phyloP scores from a whole-genome alignment of 768 basidiomycete genomes.

The Phylloporus arenicola region DNA sequence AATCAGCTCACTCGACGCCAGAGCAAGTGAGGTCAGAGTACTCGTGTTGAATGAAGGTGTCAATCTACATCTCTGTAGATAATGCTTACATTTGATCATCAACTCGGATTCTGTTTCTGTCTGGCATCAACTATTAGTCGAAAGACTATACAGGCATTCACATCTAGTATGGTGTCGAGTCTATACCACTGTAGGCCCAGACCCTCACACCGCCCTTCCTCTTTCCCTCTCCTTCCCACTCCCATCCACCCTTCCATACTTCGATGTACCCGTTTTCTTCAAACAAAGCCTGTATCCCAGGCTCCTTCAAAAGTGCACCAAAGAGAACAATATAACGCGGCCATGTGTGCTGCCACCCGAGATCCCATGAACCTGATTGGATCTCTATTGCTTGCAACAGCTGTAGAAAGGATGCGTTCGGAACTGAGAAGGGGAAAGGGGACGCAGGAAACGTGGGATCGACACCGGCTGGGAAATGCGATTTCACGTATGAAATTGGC shows the following conservation, averaged over 20 bases:
- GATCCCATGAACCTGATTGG: slow-evolving; percentile 16
- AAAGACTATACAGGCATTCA: neutral
- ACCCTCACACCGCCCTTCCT: slow-evolving; percentile 66
- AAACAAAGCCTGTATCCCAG: slow-evolving; percentile 45
- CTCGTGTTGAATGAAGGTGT: neutral
- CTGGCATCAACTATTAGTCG: neutral
- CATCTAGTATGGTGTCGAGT: neutral
- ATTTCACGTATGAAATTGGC: slow-evolving; percentile 59
- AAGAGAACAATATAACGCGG: slow-evolving; percentile 81
- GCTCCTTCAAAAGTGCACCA: slow-evolving; percentile 60
- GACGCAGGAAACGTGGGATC: slow-evolving; percentile 63
- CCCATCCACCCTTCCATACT: slow-evolving; percentile 62
- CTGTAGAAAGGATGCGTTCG: slow-evolving; percentile 35
- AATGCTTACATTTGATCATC: neutral
- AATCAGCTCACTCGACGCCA: slow-evolving; percentile 43
- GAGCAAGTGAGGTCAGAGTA: slow-evolving; percentile 21
- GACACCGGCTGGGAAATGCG: slow-evolving; percentile 62
- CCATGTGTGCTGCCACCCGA: slow-evolving; percentile 67
- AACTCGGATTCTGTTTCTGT: neutral
- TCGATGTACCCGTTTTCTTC: slow-evolving; percentile 55
- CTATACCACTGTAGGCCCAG: slow-evolving; percentile 40
- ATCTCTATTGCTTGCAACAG: slow-evolving; percentile 27
- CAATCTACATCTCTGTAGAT: slow-evolving; percentile 7
- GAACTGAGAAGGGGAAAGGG: slow-evolving; percentile 45
- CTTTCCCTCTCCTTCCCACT: slow-evolving; percentile 62